These are phyloP conservation scores for Hydnomerulius pinastri DNA, from an alignment of 768 basidiomycete species.

Conservation along the genomic window DNA sequence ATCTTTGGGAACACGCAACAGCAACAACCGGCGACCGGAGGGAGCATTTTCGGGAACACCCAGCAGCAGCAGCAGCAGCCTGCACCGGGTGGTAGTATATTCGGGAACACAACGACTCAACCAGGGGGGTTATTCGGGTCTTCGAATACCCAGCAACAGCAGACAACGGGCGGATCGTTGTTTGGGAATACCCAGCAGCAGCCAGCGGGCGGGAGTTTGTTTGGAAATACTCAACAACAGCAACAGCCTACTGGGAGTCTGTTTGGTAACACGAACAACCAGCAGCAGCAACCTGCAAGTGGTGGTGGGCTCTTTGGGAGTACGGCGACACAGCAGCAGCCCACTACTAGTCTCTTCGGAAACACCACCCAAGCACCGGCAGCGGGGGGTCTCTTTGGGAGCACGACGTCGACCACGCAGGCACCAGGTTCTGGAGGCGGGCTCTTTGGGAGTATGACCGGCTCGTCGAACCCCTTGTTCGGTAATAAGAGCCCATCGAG, in stretches of 20 bases:
- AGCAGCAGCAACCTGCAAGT: slow-evolving; percentile 24
- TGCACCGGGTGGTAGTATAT: slow-evolving; percentile 26
- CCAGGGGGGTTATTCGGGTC: too few species aligned
- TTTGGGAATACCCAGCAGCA: slow-evolving; percentile 18
- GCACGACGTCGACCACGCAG: slow-evolving; percentile 16
- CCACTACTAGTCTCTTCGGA: slow-evolving; percentile 28
- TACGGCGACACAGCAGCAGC: slow-evolving; percentile 21
- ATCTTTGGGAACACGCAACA: slow-evolving; percentile 18
- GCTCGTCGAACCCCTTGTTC: slow-evolving; percentile 36
- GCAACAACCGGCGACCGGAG: slow-evolving; percentile 20
- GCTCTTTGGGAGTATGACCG: slow-evolving; percentile 27
- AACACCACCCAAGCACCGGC: slow-evolving; percentile 12
- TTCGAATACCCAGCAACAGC: too few species aligned
- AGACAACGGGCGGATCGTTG: slow-evolving; percentile 13
- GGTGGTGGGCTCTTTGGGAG: slow-evolving; percentile 22
- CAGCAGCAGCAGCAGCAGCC: too few species aligned
- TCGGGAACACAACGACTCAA: slow-evolving; percentile 18
- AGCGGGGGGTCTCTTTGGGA: slow-evolving; percentile 30
- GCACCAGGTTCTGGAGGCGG: slow-evolving; percentile 21
- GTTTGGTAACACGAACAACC: slow-evolving; percentile 22
- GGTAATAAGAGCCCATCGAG: slow-evolving; percentile 35
- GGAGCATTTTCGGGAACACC: slow-evolving; percentile 22
- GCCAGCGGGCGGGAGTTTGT: slow-evolving; percentile 8
- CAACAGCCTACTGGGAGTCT: slow-evolving; percentile 14
- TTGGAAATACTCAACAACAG: slow-evolving; percentile 13